phyloP scores from a whole-genome alignment of 2,329 filamentous ascomycete genomes.

The Aspergillus persii region DNA sequence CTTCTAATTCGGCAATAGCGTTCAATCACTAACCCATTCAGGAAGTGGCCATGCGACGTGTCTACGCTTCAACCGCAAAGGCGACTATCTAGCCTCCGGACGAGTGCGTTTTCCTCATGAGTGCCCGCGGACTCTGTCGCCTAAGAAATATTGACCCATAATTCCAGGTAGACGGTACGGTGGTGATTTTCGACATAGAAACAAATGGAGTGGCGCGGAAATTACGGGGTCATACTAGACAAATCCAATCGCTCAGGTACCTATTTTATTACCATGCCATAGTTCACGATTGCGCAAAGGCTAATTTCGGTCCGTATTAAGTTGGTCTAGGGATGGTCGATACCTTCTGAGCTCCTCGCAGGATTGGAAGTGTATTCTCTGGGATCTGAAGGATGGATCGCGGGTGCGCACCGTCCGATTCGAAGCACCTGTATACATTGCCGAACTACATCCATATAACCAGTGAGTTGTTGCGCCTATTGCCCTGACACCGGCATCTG shows the following conservation, averaged over 20 bases:
- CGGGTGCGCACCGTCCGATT: conserved; percentile 83
- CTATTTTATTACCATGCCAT: not conserved
- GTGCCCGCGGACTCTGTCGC: not conserved
- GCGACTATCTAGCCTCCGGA: conserved; percentile 91
- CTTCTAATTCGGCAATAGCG: not conserved
- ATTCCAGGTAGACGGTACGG: conserved; percentile 72
- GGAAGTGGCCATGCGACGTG: conserved; percentile 64
- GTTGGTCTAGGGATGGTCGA: conserved; percentile 89
- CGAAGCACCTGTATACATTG: conserved; percentile 90
- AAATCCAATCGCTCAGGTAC: conserved; percentile 80
- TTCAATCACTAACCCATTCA: conserved; percentile 28
- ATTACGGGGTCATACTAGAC: conserved; percentile 85
- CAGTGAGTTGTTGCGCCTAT: conserved; percentile 56
- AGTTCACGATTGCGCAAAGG: not conserved
- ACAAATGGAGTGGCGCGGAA: conserved; percentile 96
- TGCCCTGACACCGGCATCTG: not conserved
- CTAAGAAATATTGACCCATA: conserved; percentile 14
- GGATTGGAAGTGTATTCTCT: conserved; percentile 94
- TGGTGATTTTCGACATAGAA: conserved; percentile 95
- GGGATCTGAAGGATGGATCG: conserved; percentile 77
- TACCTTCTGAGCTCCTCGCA: conserved; percentile 91
- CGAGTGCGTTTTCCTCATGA: conserved; percentile 54
- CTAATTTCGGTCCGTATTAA: conserved; percentile 21
- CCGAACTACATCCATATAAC: conserved; percentile 88
- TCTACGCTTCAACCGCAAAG: conserved; percentile 86